These are phyloP conservation scores for Septoria linicola DNA, from an alignment of 2,329 filamentous ascomycete genomes.

Conservation along the genomic window DNA sequence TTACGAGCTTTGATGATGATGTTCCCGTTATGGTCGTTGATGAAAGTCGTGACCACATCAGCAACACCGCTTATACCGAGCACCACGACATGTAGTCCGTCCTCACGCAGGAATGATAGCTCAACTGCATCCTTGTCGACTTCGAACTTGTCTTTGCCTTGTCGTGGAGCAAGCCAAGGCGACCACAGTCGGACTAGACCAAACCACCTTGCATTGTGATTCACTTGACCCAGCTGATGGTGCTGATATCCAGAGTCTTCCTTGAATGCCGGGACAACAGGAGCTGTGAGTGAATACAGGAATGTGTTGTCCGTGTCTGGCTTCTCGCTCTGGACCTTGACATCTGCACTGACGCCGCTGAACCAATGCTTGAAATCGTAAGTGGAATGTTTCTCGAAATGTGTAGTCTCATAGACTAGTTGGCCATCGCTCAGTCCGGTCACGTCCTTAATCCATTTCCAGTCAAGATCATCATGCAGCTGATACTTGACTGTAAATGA, in stretches of 20 bases:
- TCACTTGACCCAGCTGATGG: conserved; percentile 63
- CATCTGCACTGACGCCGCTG: conserved; percentile 55
- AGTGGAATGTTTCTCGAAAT: conserved; percentile 33
- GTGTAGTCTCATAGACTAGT: conserved; percentile 52
- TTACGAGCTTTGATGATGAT: conserved; percentile 70
- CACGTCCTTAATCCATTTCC: conserved; percentile 70
- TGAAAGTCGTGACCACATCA: conserved; percentile 68
- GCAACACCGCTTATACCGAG: conserved; percentile 74
- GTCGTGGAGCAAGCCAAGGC: conserved; percentile 86
- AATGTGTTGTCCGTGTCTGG: conserved; percentile 68
- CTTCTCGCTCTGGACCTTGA: conserved; percentile 54
- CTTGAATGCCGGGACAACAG: conserved; percentile 56
- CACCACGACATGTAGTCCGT: conserved; percentile 74
- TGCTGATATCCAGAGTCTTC: conserved; percentile 59
- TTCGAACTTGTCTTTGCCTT: conserved; percentile 66
- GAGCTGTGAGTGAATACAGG: conserved; percentile 67
- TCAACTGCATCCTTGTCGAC: conserved; percentile 77
- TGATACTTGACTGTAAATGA: conserved; percentile 73
- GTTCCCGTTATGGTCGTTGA: conserved; percentile 62
- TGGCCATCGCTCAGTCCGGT: conserved; percentile 63
- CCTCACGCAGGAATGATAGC: conserved; percentile 69
- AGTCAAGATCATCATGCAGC: conserved; percentile 51
- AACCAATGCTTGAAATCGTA: conserved; percentile 58
- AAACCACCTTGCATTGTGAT: conserved; percentile 71
- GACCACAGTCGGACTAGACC: conserved; percentile 74